Base-by-base conservation (phyloP, 371 early-diverging fungal genomes). In the Sporodiniella umbellata region DNA sequence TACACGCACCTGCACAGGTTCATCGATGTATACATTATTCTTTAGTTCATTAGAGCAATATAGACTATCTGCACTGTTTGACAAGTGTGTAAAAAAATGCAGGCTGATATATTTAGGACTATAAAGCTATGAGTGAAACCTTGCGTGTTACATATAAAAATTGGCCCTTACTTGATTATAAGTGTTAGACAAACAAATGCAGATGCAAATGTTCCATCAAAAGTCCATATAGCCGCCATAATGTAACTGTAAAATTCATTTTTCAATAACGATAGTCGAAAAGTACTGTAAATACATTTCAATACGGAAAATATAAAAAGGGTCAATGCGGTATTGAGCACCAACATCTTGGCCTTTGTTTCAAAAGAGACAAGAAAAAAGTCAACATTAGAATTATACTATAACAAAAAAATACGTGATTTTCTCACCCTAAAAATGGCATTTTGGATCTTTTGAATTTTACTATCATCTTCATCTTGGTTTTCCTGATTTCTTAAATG, bases 201-300 rank as follows among this genome's bases (percentile, higher is more conserved):
- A 24, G 60, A 45, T 2, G 51, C 55, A 12, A 51, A 10, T 8
- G 60, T 60, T 2, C 54, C 51, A 19, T 54, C 55, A 43, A 46
- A 60, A 15, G 55, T 54, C 55, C 54, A 54, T 6, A 60, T 22
- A 18, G 28, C n/a, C 22, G 60, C 55, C 39, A 54, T 21, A 1
- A 38, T 33, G 11, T 49, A 24, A 11, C 33, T 60, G 28, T 40
- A 18, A 2, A n/a, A 24, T 7, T 23, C 21, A 8, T 54, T 33
- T 23, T 38, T 23, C n/a, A 54, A 18, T 12, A 60, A n/a, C 0
- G 11, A 17, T 7, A 8, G 18, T 54, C 60, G 24, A 19, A 50
- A 25, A 6, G 51, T 23, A 11, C 47, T 54, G 33, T 60, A 60
- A 10, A 47, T 23, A 19, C 38, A 47, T 26, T 54, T 60, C 10